phyloP scores from a whole-genome alignment of 257 asterid genomes.

The Plantago ovata region DNA sequence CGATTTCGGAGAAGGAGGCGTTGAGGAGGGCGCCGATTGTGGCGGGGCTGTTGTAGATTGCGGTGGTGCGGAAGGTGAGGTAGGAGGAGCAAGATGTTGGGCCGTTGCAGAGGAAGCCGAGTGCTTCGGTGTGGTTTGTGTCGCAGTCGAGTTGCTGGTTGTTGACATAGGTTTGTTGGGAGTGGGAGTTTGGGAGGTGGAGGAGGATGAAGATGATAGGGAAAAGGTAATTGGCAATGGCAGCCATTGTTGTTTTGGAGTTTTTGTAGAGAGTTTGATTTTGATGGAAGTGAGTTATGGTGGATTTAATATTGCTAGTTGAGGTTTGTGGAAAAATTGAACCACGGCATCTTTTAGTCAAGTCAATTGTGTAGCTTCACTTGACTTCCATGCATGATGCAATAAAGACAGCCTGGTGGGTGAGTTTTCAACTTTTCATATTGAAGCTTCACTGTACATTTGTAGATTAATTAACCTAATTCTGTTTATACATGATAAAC shows the following conservation, averaged over 20 bases:
- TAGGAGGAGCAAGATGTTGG: conserved; percentile 45
- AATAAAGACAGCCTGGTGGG: too few species aligned
- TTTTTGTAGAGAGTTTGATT: neutral
- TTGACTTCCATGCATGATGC: too few species aligned
- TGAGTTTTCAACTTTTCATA: too few species aligned
- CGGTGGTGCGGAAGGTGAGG: conserved; percentile 53
- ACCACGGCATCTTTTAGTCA: neutral
- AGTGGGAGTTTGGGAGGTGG: conserved; percentile 16
- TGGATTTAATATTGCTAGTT: neutral
- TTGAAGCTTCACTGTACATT: too few species aligned
- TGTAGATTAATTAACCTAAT: too few species aligned
- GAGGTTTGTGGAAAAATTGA: neutral
- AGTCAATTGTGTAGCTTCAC: too few species aligned
- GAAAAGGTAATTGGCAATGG: neutral
- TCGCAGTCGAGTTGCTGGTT: conserved; percentile 48
- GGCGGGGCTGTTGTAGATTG: conserved; percentile 41
- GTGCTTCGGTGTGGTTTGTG: conserved; percentile 25
- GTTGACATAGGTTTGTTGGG: conserved; percentile 49
- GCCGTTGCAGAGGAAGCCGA: conserved; percentile 53
- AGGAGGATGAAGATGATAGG: neutral
- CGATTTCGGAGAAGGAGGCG: conserved; percentile 40
- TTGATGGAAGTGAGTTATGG: conserved; percentile 6
- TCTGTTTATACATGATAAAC: too few species aligned
- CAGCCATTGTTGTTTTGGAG: neutral
- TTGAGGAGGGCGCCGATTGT: conserved; percentile 37